A percentile compares a stretch with the other conserved stretches of the same genome.
Evolutionary conservation across 2,329 filamentous ascomycete genomes (phyloP).

Genomic region (Bipolaris oryzae): DNA sequence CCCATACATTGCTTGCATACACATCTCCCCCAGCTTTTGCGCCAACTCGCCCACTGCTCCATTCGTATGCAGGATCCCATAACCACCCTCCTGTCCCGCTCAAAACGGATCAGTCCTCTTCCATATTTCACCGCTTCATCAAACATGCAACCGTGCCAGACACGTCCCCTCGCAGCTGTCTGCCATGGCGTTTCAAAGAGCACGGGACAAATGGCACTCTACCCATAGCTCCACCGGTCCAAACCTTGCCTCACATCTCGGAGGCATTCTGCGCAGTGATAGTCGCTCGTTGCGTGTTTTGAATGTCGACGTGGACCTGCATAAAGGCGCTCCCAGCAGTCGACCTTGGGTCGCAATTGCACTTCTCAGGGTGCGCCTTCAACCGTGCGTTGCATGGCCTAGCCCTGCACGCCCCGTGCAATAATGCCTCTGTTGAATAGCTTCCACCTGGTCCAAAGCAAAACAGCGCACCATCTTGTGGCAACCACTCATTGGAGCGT

Average conservation of each 20-base stretch:
- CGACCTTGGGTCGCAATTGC: background rate
- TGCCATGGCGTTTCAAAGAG: background rate
- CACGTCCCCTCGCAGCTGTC: background rate
- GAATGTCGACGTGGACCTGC: conserved; percentile 6
- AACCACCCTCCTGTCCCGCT: too few relatives aligned
- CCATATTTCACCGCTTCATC: background rate
- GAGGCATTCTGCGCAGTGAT: conserved; percentile 2
- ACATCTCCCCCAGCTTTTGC: too few relatives aligned
- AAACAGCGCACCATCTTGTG: background rate
- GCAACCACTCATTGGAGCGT: background rate
- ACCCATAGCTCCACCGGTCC: background rate
- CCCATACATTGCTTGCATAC: background rate
- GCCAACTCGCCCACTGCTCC: too few relatives aligned
- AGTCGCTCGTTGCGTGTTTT: background rate
- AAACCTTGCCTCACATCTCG: conserved; percentile 4
- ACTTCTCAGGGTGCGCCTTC: background rate
- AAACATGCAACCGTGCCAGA: background rate
- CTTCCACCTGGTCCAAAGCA: background rate
- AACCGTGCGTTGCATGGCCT: conserved; percentile 1
- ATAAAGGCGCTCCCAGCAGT: conserved; percentile 1
- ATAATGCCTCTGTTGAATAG: background rate
- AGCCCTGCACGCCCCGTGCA: background rate
- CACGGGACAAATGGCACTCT: background rate
- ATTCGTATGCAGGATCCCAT: too few relatives aligned
- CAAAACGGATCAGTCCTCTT: too few relatives aligned